A percentile compares a stretch with the other conserved stretches of the same genome.
Evolutionary conservation across 1,284 basidiomycete species (phyloP).

Genomic region (Phlebopus sp.): DNA sequence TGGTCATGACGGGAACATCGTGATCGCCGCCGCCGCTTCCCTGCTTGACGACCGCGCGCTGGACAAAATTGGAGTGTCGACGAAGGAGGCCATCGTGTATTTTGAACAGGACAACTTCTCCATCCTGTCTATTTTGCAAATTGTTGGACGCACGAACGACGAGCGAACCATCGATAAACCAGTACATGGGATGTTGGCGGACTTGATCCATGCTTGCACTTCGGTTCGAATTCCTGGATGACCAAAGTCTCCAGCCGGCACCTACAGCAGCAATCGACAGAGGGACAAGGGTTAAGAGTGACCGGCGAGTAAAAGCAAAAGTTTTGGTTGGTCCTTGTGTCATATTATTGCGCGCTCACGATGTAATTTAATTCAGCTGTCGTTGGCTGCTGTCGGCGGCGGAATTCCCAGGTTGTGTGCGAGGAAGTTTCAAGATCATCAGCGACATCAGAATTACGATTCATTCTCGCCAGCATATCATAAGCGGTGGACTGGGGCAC

Average conservation of each 20-base stretch:
- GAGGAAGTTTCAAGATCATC: background rate
- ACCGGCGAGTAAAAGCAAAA: slow-evolving; percentile 2
- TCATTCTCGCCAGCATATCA: background rate
- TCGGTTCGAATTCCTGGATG: background rate
- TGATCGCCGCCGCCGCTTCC: slow-evolving; percentile 2
- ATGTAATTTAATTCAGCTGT: background rate
- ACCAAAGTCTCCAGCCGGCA: slow-evolving; percentile 9
- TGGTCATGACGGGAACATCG: slow-evolving; percentile 30
- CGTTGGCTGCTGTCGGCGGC: background rate
- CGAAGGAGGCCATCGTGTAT: slow-evolving; percentile 51
- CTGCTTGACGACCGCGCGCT: slow-evolving; percentile 6
- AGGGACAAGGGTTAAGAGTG: slow-evolving; percentile 8
- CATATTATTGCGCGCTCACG: background rate
- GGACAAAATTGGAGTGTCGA: slow-evolving; percentile 42
- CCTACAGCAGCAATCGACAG: slow-evolving; percentile 7
- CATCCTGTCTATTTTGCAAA: slow-evolving; percentile 6
- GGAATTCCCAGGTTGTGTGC: background rate
- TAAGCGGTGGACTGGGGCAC: background rate
- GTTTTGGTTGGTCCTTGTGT: background rate
- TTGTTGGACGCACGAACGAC: slow-evolving; percentile 38
- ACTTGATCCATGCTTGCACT: slow-evolving; percentile 2
- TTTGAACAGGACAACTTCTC: slow-evolving; percentile 47
- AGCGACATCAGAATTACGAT: background rate
- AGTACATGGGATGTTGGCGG: slow-evolving; percentile 45
- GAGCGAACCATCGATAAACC: slow-evolving; percentile 62